Evolutionary conservation across 306 rosid species (phyloP), one percentile per base, ranked within the genome.

Genomic region (Acacia melanoxylon): DNA sequence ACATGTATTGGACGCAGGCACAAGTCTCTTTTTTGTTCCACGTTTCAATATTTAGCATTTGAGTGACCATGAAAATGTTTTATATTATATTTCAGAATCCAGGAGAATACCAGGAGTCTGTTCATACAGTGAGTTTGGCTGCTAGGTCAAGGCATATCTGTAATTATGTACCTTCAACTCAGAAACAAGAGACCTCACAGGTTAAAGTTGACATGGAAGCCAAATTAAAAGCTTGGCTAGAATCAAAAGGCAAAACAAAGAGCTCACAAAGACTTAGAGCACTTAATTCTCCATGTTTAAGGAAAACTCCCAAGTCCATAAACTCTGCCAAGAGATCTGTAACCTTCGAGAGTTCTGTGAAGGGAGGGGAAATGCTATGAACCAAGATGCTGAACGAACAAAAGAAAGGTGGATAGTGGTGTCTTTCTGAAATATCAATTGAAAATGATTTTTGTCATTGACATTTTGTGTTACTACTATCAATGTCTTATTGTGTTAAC

Each of bases 101-200:
- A 56, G 97, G 96, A 83, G 98, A 91, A 81, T 95, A 93, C 86
- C 97, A 89, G 86, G 98, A 95, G 86, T 91, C 97, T 75, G 97
- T 95, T 77, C 92, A 93, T 80, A 95, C 99, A 2, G 94, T 95
- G 80, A 90, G 93, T 87, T 86, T 93, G 82, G 99, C 99, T 51
- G 94, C 99, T 75, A 85, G 98, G 67, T 95, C 98, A 8, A 90
- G 98, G 82, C 91, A 93, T 72, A 83, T 95, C 65, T 86, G 96
- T 17, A 95, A 95, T 78, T 82, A 82, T 76, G 88, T 93, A 49
- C 75, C 89, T 79, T 92, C 94, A 44, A 84, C 87, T 77, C 89
- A 85, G 13, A 92, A 88, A 82, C 91, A 80, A 74, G 97, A 92
- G 85, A 95, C 96, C 66, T 93, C 93, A 20, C 89, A 88, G 62